These are phyloP conservation scores for Nakazawaea siamensis DNA, from an alignment of 805 yeast species.

Conservation along the genomic window DNA sequence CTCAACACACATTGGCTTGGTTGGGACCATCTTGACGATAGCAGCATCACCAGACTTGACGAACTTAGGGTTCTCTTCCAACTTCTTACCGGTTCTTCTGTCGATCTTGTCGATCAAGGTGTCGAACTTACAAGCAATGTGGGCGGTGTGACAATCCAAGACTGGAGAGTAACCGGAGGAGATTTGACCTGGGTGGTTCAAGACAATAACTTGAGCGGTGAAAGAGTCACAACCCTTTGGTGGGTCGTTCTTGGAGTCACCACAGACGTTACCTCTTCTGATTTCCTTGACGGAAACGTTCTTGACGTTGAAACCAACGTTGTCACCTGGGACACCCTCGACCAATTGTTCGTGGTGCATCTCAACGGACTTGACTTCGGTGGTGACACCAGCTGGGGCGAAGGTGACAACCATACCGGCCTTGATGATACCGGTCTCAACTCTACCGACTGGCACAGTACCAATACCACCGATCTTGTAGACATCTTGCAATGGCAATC, in stretches of 20 bases:
- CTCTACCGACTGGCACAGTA: constrained; percentile 91
- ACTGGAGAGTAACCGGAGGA: constrained; percentile 90
- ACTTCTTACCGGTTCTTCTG: constrained; percentile 87
- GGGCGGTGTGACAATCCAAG: constrained; percentile 88
- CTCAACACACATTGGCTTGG: constrained; percentile 94
- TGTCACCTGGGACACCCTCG: constrained; percentile 87
- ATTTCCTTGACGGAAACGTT: constrained; percentile 83
- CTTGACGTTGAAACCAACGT: constrained; percentile 87
- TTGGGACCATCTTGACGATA: constrained; percentile 80
- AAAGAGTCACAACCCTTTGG: constrained; percentile 73
- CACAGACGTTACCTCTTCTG: constrained; percentile 89
- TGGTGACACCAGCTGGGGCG: constrained; percentile 87
- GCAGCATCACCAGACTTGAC: constrained; percentile 97
- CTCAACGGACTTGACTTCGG: constrained; percentile 85
- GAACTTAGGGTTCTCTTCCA: constrained; percentile 86
- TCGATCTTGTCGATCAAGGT: constrained; percentile 71
- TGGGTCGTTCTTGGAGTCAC: constrained; percentile 87
- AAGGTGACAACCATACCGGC: constrained; percentile 86
- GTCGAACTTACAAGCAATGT: constrained; percentile 84
- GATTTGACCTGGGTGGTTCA: constrained; percentile 90
- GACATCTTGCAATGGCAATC: constrained; percentile 86
- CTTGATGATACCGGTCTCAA: constrained; percentile 87
- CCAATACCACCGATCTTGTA: constrained; percentile 92
- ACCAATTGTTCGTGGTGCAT: constrained; percentile 78
- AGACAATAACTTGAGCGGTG: constrained; percentile 80